Conservation (phyloP, 1,284 basidiomycete genomes). For the Xerocomus tenax region DNA sequence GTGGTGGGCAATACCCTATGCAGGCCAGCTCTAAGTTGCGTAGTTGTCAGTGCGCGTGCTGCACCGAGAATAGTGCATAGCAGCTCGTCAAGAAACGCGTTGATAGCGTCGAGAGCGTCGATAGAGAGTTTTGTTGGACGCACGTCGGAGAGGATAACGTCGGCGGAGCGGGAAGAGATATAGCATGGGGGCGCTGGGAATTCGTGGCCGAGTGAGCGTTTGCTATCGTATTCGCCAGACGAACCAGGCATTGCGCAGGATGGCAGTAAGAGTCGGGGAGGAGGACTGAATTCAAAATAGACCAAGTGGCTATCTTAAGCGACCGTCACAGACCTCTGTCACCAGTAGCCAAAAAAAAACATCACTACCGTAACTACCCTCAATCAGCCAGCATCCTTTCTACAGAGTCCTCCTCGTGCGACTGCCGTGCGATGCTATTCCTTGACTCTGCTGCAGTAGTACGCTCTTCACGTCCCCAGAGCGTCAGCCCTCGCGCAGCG, state of each 20-base stretch:
- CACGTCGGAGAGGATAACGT: conserved; percentile 83
- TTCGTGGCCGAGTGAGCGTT: conserved; percentile 1
- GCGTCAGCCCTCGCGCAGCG: conserved; percentile 35
- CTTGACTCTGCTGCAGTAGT: background rate
- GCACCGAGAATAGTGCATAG: conserved; percentile 63
- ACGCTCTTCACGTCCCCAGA: conserved; percentile 30
- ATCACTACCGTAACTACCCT: background rate
- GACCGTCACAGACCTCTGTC: conserved; percentile 12
- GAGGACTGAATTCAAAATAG: background rate
- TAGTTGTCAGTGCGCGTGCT: conserved; percentile 68
- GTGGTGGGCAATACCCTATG: conserved; percentile 66
- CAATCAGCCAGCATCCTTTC: conserved; percentile 19
- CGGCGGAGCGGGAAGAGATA: conserved; percentile 72
- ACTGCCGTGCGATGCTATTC: background rate
- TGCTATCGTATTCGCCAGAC: conserved; percentile 13
- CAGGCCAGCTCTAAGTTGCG: conserved; percentile 66
- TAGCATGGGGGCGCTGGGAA: conserved; percentile 47
- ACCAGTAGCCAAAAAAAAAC: background rate
- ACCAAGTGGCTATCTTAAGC: conserved; percentile 18
- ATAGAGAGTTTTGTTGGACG: conserved; percentile 76
- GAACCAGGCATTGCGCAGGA: conserved; percentile 22
- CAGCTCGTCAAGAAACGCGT: conserved; percentile 83
- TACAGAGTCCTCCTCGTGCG: conserved; percentile 24
- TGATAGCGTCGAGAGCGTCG: conserved; percentile 69
- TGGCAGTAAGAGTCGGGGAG: conserved; percentile 2